These are phyloP conservation scores for Smallanthus sonchifolius DNA, from an alignment of 129 eudicot genomes.

Conservation along the genomic window DNA sequence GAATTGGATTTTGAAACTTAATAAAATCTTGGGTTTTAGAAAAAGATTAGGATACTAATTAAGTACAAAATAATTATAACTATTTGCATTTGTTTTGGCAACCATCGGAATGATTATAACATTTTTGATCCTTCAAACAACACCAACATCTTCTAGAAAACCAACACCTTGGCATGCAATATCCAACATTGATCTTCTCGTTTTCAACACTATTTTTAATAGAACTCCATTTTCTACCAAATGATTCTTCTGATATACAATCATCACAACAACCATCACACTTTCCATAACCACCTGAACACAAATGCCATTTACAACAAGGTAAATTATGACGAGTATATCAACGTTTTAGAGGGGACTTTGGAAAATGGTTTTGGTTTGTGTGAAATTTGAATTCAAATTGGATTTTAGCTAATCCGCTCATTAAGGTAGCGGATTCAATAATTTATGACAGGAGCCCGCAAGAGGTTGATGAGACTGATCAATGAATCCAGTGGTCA, in stretches of 20 bases:
- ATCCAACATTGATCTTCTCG: constrained; percentile 7
- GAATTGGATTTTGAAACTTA: neutral
- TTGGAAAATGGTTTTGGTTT: no score
- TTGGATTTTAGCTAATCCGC: no score
- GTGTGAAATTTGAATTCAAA: no score
- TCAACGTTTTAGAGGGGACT: neutral
- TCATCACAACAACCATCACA: neutral
- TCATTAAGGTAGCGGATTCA: no score
- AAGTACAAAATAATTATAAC: neutral
- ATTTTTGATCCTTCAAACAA: constrained; percentile 9
- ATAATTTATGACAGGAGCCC: no score
- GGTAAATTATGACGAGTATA: neutral
- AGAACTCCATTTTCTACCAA: neutral
- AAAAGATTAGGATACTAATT: neutral
- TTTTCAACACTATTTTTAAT: neutral
- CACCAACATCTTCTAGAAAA: constrained; percentile 9
- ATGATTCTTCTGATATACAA: neutral
- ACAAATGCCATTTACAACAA: neutral
- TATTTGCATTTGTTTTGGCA: neutral
- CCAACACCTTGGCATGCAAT: constrained; percentile 3
- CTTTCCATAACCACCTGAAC: neutral
- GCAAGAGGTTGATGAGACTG: no score
- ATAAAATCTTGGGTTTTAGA: neutral
- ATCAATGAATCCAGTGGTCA: no score
- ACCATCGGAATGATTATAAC: neutral